Evolutionary conservation across 2,329 filamentous ascomycete genomes (phyloP).

Genomic region (Keithomyces neogunnii): DNA sequence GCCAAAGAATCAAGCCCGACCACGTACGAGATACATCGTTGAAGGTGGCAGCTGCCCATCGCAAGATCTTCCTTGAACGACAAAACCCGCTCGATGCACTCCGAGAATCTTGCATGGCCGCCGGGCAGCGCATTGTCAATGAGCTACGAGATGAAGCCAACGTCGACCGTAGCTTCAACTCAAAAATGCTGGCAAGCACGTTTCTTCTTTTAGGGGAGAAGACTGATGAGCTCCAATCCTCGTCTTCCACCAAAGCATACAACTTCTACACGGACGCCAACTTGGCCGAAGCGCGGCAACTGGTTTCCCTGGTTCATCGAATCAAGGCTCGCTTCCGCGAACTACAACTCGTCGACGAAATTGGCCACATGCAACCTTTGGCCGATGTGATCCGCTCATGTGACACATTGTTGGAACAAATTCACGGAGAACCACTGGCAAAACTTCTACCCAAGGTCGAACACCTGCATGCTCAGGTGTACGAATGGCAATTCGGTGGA

Average conservation of each 20-base stretch:
- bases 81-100: conserved; percentile 33
- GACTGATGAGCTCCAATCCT: conserved; percentile 32
- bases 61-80: conserved; percentile 38
- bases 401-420: conserved; percentile 64
- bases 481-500: conserved; percentile 85
- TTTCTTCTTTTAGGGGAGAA: conserved; percentile 58
- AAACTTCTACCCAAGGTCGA: conserved; percentile 81
- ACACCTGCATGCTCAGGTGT: conserved; percentile 73
- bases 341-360: conserved; percentile 58
- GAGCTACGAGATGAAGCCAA: conserved; percentile 20
- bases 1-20: conserved; percentile 23
- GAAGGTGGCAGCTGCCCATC: conserved; percentile 53
- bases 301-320: conserved; percentile 60
- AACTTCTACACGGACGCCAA: conserved; percentile 90
- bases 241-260: conserved; percentile 41
- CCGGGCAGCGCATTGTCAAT: conserved; percentile 28
- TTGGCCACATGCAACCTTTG: conserved; percentile 65
- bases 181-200: conserved; percentile 55
- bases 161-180: conserved; percentile 31
- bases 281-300: conserved; percentile 62
- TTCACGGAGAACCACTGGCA: conserved; percentile 75
- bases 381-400: conserved; percentile 70
- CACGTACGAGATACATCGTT: conserved; percentile 49
- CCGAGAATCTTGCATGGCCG: conserved; percentile 32
- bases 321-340: conserved; percentile 65